phyloP scores from a whole-genome alignment of 139 green algal species.

The Desmodesmus armatus region DNA sequence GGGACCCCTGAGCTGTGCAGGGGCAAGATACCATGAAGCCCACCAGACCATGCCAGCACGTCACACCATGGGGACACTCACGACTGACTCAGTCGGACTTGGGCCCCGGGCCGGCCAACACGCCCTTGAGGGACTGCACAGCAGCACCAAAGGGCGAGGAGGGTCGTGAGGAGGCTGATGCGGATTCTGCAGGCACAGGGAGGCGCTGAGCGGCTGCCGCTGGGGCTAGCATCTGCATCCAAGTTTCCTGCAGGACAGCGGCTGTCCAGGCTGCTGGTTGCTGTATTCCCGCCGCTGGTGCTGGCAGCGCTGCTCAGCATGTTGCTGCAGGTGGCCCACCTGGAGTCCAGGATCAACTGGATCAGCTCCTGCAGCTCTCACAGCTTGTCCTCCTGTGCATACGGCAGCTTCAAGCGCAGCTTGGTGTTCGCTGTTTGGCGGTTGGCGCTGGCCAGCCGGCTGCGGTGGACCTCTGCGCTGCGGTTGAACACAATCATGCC shows the following conservation, averaged over 20 bases:
- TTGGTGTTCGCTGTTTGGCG: neutral
- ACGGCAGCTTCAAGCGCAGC: constrained; percentile 12
- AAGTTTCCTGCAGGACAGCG: neutral
- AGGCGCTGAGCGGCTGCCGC: no score
- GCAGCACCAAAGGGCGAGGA: no score
- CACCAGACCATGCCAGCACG: no score
- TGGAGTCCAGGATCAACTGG: neutral
- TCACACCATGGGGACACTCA: no score
- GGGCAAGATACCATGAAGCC: no score
- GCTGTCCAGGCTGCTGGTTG: neutral
- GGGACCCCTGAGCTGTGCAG: no score
- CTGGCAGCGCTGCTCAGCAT: neutral
- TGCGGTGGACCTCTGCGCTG: neutral
- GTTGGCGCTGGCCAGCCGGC: constrained; percentile 9
- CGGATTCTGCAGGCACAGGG: no score
- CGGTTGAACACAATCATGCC: constrained; percentile 39
- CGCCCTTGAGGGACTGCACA: no score
- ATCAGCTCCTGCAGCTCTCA: neutral
- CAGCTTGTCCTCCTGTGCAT: neutral
- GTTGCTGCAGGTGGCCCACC: neutral
- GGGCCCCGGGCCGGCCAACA: no score
- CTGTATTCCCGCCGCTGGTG: neutral
- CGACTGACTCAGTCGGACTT: no score
- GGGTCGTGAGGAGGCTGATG: no score
- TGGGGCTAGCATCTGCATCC: neutral